Evolutionary conservation across 2,329 filamentous ascomycete species (phyloP).

Genomic region (Stagonosporopsis vannaccii): DNA sequence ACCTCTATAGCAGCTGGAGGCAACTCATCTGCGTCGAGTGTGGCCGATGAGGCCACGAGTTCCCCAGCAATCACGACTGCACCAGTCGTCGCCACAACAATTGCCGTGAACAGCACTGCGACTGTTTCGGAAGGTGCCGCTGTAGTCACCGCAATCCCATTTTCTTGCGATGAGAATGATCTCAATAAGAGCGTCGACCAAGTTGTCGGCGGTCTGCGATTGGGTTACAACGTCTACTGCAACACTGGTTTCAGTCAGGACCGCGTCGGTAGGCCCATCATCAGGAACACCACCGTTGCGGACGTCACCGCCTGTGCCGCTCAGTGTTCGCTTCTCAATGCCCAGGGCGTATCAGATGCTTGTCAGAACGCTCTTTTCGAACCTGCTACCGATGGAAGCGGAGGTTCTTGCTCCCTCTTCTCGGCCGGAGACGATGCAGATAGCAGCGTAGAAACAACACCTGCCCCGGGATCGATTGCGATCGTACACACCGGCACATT

Average conservation of each 20-base stretch:
- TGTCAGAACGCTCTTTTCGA: constrained; percentile 36
- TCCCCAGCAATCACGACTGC: constrained; percentile 2
- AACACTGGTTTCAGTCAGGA: constrained; percentile 34
- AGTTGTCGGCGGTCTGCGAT: constrained; percentile 32
- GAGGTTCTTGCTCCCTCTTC: constrained; percentile 30
- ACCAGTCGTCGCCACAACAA: neutral
- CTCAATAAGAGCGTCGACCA: constrained; percentile 29
- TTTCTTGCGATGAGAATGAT: constrained; percentile 31
- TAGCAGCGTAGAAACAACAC: constrained; percentile 10
- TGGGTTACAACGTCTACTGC: constrained; percentile 40
- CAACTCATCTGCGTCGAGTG: neutral
- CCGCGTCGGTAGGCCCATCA: constrained; percentile 23
- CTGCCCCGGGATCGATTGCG: constrained; percentile 27
- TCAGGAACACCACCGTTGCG: constrained; percentile 16
- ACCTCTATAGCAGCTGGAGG: neutral
- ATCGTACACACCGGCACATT: constrained; percentile 31
- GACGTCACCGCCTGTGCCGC: constrained; percentile 36
- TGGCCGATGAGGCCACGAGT: neutral
- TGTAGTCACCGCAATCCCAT: constrained; percentile 36
- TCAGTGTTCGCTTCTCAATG: constrained; percentile 40
- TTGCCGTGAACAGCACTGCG: neutral
- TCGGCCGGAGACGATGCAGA: constrained; percentile 18
- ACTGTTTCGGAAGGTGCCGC: constrained; percentile 5
- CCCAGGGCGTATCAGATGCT: constrained; percentile 26
- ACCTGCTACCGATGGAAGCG: constrained; percentile 23